A percentile compares a stretch with the other conserved stretches of the same genome.
These are phyloP conservation scores for Salvia sclarea DNA, from an alignment of 305 asterid species.

Conservation along the genomic window DNA sequence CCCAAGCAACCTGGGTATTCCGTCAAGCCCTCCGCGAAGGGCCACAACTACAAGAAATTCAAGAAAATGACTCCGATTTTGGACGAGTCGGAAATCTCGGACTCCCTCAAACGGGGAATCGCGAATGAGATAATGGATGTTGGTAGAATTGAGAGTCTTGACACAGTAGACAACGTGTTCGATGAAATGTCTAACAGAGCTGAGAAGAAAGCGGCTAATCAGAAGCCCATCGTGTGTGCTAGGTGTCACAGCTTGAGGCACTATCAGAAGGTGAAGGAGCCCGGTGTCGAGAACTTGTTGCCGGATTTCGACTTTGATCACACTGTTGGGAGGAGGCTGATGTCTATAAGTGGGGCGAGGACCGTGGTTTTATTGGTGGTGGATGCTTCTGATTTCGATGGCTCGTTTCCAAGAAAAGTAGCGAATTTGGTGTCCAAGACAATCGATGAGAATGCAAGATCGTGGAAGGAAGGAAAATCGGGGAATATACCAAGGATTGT, in stretches of 20 bases:
- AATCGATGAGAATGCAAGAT: slow-evolving; percentile 59
- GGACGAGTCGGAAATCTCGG: slow-evolving; percentile 68
- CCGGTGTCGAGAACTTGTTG: slow-evolving; percentile 64
- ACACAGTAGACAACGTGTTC: slow-evolving; percentile 35
- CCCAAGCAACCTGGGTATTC: slow-evolving; percentile 69
- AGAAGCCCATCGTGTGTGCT: slow-evolving; percentile 66
- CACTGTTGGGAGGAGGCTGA: slow-evolving; percentile 79
- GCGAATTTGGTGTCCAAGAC: slow-evolving; percentile 59
- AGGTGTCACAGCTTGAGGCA: slow-evolving; percentile 85
- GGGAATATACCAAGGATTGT: slow-evolving; percentile 80
- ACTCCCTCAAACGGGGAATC: slow-evolving; percentile 58
- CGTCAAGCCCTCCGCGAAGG: slow-evolving; percentile 49
- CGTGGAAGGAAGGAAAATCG: slow-evolving; percentile 84
- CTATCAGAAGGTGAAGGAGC: slow-evolving; percentile 68
- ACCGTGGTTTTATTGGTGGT: slow-evolving; percentile 72
- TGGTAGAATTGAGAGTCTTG: slow-evolving; percentile 32
- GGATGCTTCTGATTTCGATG: slow-evolving; percentile 86
- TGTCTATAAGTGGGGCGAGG: slow-evolving; percentile 61
- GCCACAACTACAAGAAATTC: slow-evolving; percentile 47
- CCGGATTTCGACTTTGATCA: slow-evolving; percentile 89
- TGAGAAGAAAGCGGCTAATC: slow-evolving; percentile 23
- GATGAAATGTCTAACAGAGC: slow-evolving; percentile 36
- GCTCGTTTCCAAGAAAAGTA: slow-evolving; percentile 81
- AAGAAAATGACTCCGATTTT: slow-evolving; percentile 51
- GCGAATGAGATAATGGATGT: slow-evolving; percentile 49